Evolutionary conservation across 257 asterid genomes (phyloP).

Genomic region (Hygrophila difformis): DNA sequence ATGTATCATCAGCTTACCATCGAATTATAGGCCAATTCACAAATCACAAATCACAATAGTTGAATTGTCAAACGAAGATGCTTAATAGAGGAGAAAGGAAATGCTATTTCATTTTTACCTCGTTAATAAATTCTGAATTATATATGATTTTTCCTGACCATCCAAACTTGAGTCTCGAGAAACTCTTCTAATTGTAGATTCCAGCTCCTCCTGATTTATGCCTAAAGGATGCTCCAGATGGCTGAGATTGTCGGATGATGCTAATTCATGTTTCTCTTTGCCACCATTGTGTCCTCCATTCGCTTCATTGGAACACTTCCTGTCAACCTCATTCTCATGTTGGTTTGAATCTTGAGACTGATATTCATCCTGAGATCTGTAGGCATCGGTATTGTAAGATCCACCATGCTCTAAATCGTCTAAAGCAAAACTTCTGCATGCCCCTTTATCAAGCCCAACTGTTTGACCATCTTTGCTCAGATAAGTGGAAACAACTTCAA

Average conservation of each 20-base stretch:
- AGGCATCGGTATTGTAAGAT: constrained; percentile 15
- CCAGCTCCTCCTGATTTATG: constrained; percentile 60
- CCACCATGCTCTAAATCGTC: constrained; percentile 20
- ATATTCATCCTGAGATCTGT: constrained; percentile 21
- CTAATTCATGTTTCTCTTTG: constrained; percentile 2
- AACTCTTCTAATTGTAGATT: constrained; percentile 59
- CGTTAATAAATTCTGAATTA: constrained; percentile 64
- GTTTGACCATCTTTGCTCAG: constrained; percentile 31
- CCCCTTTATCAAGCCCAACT: constrained; percentile 14
- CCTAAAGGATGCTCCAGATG: constrained; percentile 38
- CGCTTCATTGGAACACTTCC: constrained; percentile 27
- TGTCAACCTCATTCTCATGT: constrained; percentile 26
- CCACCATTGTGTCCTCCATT: constrained; percentile 23
- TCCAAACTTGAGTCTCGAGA: constrained; percentile 65
- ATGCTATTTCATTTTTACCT: constrained; percentile 35
- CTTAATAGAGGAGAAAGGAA: neutral
- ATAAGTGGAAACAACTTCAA: constrained; percentile 56
- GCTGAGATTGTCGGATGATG: constrained; percentile 17
- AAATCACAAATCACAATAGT: constrained; percentile 5
- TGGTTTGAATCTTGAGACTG: constrained; percentile 21
- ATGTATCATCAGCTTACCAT: constrained; percentile 9
- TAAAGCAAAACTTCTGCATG: constrained; percentile 15
- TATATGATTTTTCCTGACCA: constrained; percentile 40
- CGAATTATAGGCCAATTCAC: constrained; percentile 3
- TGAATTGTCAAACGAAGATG: constrained; percentile 2